These are phyloP conservation scores for Stephanodiscus triporus DNA, from an alignment of 108 stramenopile species.

Conservation along the genomic window DNA sequence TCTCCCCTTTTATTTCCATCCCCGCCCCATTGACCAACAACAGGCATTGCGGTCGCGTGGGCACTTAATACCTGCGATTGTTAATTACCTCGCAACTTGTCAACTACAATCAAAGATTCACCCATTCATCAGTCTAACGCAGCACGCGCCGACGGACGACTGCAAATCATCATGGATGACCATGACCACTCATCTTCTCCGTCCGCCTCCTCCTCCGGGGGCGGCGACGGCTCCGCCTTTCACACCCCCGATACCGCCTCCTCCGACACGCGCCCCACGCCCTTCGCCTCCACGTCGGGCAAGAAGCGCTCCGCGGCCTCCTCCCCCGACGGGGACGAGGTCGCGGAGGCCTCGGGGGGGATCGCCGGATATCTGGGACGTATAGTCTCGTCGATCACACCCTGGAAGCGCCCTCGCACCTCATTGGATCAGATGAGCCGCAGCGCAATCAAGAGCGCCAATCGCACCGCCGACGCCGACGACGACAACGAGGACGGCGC, in stretches of 20 bases:
- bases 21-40: too few relatives aligned
- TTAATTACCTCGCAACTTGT: too few relatives aligned
- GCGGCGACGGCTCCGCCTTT: not conserved
- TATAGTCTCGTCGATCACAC: slow-evolving; percentile 6
- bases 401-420: slow-evolving; percentile 16
- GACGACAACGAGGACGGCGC: not conserved
- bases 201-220: slow-evolving; percentile 10
- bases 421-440: slow-evolving; percentile 36
- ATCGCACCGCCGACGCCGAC: slow-evolving; percentile 2
- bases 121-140: too few relatives aligned
- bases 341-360: not conserved
- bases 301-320: slow-evolving; percentile 18
- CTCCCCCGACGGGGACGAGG: not conserved
- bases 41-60: too few relatives aligned
- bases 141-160: too few relatives aligned
- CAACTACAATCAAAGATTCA: too few relatives aligned
- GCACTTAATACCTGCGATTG: too few relatives aligned
- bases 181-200: not conserved
- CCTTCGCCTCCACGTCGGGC: slow-evolving; percentile 10
- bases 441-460: slow-evolving; percentile 24
- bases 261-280: slow-evolving; percentile 1
- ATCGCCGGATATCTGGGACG: not conserved
- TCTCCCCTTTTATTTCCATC: too few relatives aligned
- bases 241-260: slow-evolving; percentile 20
- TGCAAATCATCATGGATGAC: slow-evolving; percentile 1